These are phyloP conservation scores for Kwoniella bestiolae DNA, from an alignment of 768 basidiomycete species.

Conservation along the genomic window DNA sequence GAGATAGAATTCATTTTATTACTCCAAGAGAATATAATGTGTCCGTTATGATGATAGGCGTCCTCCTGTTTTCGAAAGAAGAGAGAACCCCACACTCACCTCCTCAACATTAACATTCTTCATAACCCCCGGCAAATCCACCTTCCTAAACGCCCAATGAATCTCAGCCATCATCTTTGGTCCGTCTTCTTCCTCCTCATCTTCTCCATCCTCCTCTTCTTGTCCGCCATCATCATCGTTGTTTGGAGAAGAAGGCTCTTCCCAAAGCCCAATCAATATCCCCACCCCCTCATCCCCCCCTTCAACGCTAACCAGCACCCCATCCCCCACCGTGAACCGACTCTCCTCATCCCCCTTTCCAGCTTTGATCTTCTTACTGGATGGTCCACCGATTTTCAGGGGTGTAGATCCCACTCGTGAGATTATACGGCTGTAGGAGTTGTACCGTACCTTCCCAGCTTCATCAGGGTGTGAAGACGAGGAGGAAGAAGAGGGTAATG, in stretches of 20 bases:
- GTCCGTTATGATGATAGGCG: too few relatives aligned
- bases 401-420: conserved; percentile 17
- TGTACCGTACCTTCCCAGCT: conserved; percentile 27
- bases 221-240: conserved; percentile 29
- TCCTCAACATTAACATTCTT: conserved; percentile 50
- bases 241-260: conserved; percentile 25
- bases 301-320: conserved; percentile 46
- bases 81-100: too few relatives aligned
- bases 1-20: too few relatives aligned
- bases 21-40: too few relatives aligned
- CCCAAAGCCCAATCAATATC: conserved; percentile 50
- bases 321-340: conserved; percentile 52
- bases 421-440: conserved; percentile 31
- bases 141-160: conserved; percentile 54
- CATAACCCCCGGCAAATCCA: conserved; percentile 54
- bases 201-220: conserved; percentile 23
- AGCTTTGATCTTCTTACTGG: conserved; percentile 16
- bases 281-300: conserved; percentile 52
- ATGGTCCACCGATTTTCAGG: conserved; percentile 10
- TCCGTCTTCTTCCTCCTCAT: conserved; percentile 31
- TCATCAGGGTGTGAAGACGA: neutral
- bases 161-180: conserved; percentile 52
- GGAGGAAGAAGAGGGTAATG: conserved; percentile 1
- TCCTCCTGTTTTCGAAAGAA: too few relatives aligned
- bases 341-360: conserved; percentile 38